These are phyloP conservation scores for Aristolochia fimbriata DNA, from an alignment of 164 flowering plant species.

Conservation along the genomic window DNA sequence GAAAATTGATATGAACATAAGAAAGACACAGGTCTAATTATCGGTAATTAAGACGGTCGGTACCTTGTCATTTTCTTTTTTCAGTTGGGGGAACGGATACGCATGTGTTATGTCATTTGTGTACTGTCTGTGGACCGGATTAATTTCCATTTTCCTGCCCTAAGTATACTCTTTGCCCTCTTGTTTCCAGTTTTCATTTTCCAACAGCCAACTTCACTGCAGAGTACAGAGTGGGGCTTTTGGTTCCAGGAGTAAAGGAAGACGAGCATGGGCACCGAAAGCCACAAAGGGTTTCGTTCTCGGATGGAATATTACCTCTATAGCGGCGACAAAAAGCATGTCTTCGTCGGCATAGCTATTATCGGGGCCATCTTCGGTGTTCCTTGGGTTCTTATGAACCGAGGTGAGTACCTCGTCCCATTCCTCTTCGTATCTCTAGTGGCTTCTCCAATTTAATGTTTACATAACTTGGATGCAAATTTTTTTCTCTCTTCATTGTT, in stretches of 20 bases:
- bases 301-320: conserved; percentile 10
- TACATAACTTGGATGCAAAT: too few species aligned
- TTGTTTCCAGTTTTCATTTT: background rate
- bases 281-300: conserved; percentile 4
- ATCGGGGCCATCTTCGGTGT: conserved; percentile 8
- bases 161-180: too few species aligned
- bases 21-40: too few species aligned
- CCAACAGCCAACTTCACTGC: background rate
- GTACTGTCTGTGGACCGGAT: too few species aligned
- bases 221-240: background rate
- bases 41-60: too few species aligned
- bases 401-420: background rate
- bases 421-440: background rate
- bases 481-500: too few species aligned
- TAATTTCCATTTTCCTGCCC: too few species aligned
- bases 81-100: too few species aligned
- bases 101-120: too few species aligned
- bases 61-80: too few species aligned
- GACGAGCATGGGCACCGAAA: conserved; percentile 27
- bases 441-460: background rate
- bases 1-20: too few species aligned
- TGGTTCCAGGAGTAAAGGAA: background rate
- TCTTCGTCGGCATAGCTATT: conserved; percentile 7
- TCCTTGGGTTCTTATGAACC: conserved; percentile 7
- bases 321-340: conserved; percentile 12